phyloP scores from a whole-genome alignment of 352 stramenopile genomes.

The Phytophthora pinifolia region DNA sequence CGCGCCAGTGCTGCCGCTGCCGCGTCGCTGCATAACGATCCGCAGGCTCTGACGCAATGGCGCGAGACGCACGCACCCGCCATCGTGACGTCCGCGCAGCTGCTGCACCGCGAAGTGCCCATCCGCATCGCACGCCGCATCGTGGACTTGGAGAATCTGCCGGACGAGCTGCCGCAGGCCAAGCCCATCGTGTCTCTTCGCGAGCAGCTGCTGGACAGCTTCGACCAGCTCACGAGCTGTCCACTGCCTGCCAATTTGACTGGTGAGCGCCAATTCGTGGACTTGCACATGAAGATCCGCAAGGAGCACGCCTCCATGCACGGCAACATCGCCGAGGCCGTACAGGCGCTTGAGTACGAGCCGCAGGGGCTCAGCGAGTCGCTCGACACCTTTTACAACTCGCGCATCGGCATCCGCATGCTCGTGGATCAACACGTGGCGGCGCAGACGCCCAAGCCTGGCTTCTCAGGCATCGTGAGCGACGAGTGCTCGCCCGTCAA shows the following conservation, averaged over 20 bases:
- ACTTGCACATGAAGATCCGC: conserved; percentile 57
- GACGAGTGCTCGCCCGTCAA: conserved; percentile 67
- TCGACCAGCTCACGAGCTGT: conserved; percentile 69
- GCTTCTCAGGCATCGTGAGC: conserved; percentile 67
- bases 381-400: conserved; percentile 86
- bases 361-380: conserved; percentile 55
- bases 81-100: conserved; percentile 79
- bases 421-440: conserved; percentile 81
- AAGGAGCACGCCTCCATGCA: conserved; percentile 75
- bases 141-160: conserved; percentile 83
- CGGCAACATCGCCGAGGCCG: conserved; percentile 59
- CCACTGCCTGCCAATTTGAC: conserved; percentile 60
- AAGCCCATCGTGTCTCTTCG: conserved; percentile 63
- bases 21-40: conserved; percentile 53
- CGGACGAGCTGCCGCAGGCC: conserved; percentile 60
- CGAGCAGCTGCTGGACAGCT: conserved; percentile 64
- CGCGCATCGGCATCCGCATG: conserved; percentile 81
- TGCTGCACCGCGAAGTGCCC: conserved; percentile 76
- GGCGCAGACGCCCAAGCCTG: conserved; percentile 49
- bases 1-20: conserved; percentile 44
- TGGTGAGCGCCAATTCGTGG: conserved; percentile 58
- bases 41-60: conserved; percentile 52
- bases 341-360: conserved; percentile 58
- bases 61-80: conserved; percentile 62
- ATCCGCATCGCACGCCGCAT: conserved; percentile 82